phyloP scores from a whole-genome alignment of 495 filamentous ascomycete genomes.

The Umbilicaria muhlenbergii region DNA sequence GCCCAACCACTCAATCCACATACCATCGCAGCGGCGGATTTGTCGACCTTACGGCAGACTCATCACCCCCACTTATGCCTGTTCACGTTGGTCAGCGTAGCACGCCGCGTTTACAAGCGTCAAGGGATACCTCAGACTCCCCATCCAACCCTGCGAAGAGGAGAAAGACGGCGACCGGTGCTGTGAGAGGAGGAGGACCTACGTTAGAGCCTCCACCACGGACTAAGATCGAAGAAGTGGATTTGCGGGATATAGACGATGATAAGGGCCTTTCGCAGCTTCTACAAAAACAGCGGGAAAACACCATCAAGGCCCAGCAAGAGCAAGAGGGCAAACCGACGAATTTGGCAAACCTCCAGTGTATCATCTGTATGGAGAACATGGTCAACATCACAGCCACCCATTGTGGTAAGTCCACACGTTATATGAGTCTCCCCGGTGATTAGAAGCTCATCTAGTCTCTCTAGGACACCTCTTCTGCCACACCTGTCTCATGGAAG shows the following conservation, averaged over 20 bases:
- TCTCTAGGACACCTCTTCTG: slow-evolving; percentile 70
- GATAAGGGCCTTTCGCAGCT: slow-evolving; percentile 27
- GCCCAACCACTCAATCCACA: too few species aligned
- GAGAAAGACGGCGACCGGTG: slow-evolving; percentile 11
- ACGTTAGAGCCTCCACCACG: slow-evolving; percentile 9
- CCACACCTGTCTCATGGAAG: slow-evolving; percentile 60
- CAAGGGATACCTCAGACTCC: slow-evolving; percentile 10
- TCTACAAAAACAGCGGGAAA: slow-evolving; percentile 32
- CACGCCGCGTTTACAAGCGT: slow-evolving; percentile 7
- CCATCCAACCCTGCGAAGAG: slow-evolving; percentile 16
- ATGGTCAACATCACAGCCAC: slow-evolving; percentile 60
- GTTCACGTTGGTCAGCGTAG: slow-evolving; percentile 2
- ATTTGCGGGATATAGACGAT: slow-evolving; percentile 43
- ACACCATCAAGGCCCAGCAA: slow-evolving; percentile 33
- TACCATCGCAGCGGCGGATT: slow-evolving; percentile 9
- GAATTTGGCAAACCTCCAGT: slow-evolving; percentile 44
- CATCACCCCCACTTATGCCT: slow-evolving; percentile 10
- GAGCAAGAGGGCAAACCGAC: slow-evolving; percentile 31
- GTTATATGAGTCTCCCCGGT: not conserved
- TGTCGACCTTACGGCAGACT: slow-evolving; percentile 19
- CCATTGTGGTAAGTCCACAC: slow-evolving; percentile 53
- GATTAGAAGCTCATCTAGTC: not conserved
- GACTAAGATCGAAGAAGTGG: slow-evolving; percentile 33
- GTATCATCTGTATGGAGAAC: slow-evolving; percentile 78
- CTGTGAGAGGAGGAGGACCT: slow-evolving; percentile 3